Percentiles rank a stretch among this genome's conserved stretches.
These are phyloP conservation scores for Periconia macrospinosa DNA, from an alignment of 2,329 filamentous ascomycete genomes.

Conservation along the genomic window DNA sequence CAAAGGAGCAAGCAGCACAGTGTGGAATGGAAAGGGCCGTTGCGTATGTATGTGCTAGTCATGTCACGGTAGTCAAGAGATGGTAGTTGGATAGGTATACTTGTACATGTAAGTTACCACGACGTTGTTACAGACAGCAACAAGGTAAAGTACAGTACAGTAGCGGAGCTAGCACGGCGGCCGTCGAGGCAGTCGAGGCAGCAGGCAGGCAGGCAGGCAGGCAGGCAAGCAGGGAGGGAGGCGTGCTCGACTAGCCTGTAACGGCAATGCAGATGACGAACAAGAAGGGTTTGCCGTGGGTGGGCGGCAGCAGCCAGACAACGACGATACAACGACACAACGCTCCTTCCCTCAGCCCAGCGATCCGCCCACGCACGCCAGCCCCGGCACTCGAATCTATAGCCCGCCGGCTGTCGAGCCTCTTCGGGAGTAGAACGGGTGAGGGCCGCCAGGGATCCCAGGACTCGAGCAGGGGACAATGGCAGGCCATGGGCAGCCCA, in stretches of 20 bases:
- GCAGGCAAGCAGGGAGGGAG: not conserved
- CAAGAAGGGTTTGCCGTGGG: slow-evolving; percentile 18
- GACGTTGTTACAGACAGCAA: too few species aligned
- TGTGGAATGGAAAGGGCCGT: not conserved
- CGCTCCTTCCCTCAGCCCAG: slow-evolving; percentile 28
- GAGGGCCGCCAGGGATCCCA: slow-evolving; percentile 25
- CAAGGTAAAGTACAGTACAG: too few species aligned
- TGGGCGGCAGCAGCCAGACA: slow-evolving; percentile 24
- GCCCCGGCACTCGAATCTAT: slow-evolving; percentile 37
- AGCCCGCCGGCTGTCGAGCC: slow-evolving; percentile 40
- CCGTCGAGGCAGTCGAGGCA: too few species aligned
- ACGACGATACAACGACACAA: slow-evolving; percentile 22
- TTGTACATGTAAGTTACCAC: too few species aligned
- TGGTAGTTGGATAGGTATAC: too few species aligned
- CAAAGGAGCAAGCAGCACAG: too few species aligned
- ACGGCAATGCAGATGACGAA: slow-evolving; percentile 45
- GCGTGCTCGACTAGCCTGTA: slow-evolving; percentile 30
- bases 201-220: too few species aligned
- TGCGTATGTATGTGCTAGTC: too few species aligned
- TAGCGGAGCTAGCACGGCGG: too few species aligned
- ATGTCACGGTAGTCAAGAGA: too few species aligned
- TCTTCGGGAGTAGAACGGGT: slow-evolving; percentile 42
- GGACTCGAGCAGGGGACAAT: slow-evolving; percentile 8
- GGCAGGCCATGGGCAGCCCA: too few species aligned
- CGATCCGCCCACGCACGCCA: slow-evolving; percentile 39